These are phyloP conservation scores for Colletotrichum sp. DNA, from an alignment of 2,329 filamentous ascomycete species.

Conservation along the genomic window DNA sequence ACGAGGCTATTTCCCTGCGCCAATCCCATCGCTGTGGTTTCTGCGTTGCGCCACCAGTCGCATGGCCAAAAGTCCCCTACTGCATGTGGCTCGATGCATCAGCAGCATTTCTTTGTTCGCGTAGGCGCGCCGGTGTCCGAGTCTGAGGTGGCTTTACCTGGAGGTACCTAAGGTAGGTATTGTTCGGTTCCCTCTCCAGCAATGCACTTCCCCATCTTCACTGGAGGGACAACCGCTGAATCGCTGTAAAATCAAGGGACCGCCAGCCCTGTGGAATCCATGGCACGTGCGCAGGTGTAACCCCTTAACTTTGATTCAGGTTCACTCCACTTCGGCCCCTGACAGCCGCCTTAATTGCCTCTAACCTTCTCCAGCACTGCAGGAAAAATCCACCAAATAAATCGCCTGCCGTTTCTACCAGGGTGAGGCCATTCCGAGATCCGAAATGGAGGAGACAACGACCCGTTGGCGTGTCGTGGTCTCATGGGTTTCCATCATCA, in stretches of 20 bases:
- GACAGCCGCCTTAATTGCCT: neutral
- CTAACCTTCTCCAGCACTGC: neutral
- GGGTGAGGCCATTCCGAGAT: neutral
- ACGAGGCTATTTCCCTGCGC: constrained; percentile 4
- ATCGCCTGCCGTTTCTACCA: neutral
- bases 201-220: neutral
- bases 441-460: neutral
- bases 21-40: constrained; percentile 2
- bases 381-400: neutral
- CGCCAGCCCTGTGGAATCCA: constrained; percentile 9
- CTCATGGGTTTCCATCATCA: too few relatives aligned
- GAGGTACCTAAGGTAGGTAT: neutral
- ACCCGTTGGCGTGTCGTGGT: too few relatives aligned
- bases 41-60: neutral
- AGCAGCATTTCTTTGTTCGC: neutral
- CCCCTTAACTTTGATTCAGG: constrained; percentile 13
- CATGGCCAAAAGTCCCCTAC: neutral
- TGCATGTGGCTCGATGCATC: neutral
- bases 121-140: neutral
- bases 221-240: neutral
- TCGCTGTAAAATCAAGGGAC: neutral
- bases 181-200: neutral
- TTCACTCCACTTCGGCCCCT: neutral
- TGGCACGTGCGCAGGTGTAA: constrained; percentile 5
- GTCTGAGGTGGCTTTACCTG: neutral